Conservation (phyloP, 139 green algal genomes). For the Pleodorina starrii region DNA sequence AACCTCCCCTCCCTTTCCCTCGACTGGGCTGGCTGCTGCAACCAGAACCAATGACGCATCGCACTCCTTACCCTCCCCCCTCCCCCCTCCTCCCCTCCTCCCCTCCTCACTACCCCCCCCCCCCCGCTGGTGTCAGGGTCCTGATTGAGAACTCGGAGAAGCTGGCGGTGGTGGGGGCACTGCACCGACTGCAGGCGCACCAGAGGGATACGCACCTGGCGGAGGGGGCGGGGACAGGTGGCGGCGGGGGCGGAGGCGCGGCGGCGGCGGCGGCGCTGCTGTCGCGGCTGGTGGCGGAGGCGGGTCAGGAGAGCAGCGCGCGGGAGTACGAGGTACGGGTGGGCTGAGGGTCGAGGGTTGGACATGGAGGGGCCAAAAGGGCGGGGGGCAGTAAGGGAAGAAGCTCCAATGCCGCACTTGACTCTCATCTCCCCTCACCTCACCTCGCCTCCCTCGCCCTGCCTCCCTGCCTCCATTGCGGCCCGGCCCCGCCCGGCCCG, state of each 20-base stretch:
- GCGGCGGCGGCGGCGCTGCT: slow-evolving; percentile 17
- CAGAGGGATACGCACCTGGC: slow-evolving; percentile 26
- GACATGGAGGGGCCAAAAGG: too few relatives aligned
- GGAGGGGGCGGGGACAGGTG: background rate
- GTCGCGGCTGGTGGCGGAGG: slow-evolving; percentile 35
- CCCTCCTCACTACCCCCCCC: too few relatives aligned
- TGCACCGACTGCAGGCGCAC: slow-evolving; percentile 47
- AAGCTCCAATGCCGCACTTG: too few relatives aligned
- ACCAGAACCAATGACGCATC: too few relatives aligned
- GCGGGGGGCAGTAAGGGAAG: too few relatives aligned
- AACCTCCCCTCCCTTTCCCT: background rate
- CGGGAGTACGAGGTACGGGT: slow-evolving; percentile 27
- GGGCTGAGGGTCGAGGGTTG: too few relatives aligned
- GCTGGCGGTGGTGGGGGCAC: slow-evolving; percentile 50
- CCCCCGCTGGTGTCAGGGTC: background rate
- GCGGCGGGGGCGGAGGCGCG: background rate
- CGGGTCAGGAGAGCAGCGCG: slow-evolving; percentile 33
- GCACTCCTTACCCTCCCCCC: too few relatives aligned
- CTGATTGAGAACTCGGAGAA: slow-evolving; percentile 65
- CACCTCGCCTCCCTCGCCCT: too few relatives aligned
- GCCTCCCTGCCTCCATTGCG: too few relatives aligned
- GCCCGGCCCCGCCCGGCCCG: too few relatives aligned
- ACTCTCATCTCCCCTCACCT: too few relatives aligned
- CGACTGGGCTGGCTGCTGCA: background rate
- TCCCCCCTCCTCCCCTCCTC: too few relatives aligned